phyloP scores from a whole-genome alignment of 768 basidiomycete genomes.

The Termitomyces sp. region DNA sequence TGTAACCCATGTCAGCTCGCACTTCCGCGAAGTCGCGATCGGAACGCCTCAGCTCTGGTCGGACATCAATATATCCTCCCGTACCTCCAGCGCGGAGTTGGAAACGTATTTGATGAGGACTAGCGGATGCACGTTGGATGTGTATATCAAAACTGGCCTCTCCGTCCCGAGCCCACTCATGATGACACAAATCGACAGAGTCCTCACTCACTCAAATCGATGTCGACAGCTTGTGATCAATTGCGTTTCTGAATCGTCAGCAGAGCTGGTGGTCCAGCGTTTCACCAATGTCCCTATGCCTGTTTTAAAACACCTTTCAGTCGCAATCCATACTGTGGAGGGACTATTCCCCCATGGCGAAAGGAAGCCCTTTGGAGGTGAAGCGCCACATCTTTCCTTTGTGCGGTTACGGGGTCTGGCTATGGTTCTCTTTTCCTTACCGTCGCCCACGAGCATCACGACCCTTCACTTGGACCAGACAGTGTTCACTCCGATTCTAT shows the following conservation, averaged over 20 bases:
- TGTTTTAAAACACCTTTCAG: conserved; percentile 33
- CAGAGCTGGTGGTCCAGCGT: conserved; percentile 24
- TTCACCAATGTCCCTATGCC: conserved; percentile 29
- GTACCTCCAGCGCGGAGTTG: conserved; percentile 18
- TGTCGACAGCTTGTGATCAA: conserved; percentile 34
- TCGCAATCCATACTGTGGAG: conserved; percentile 31
- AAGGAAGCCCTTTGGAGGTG: conserved; percentile 23
- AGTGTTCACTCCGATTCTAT: conserved; percentile 29
- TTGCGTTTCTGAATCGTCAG: conserved; percentile 21
- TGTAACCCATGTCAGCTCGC: conserved; percentile 35
- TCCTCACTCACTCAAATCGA: conserved; percentile 29
- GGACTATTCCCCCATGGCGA: conserved; percentile 14
- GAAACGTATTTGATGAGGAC: conserved; percentile 33
- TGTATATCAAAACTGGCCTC: conserved; percentile 25
- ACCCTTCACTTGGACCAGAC: conserved; percentile 46
- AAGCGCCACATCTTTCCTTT: conserved; percentile 29
- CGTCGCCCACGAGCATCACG: conserved; percentile 30
- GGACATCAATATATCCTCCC: conserved; percentile 25
- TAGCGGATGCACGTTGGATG: conserved; percentile 23
- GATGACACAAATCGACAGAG: conserved; percentile 23
- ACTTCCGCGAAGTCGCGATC: conserved; percentile 37
- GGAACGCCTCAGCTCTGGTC: conserved; percentile 38
- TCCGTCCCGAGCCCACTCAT: conserved; percentile 6
- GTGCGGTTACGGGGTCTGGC: conserved; percentile 44
- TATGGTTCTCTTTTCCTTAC: conserved; percentile 36